phyloP scores from a whole-genome alignment of 179 eudicot genomes.

The Amaranthus tricolor region DNA sequence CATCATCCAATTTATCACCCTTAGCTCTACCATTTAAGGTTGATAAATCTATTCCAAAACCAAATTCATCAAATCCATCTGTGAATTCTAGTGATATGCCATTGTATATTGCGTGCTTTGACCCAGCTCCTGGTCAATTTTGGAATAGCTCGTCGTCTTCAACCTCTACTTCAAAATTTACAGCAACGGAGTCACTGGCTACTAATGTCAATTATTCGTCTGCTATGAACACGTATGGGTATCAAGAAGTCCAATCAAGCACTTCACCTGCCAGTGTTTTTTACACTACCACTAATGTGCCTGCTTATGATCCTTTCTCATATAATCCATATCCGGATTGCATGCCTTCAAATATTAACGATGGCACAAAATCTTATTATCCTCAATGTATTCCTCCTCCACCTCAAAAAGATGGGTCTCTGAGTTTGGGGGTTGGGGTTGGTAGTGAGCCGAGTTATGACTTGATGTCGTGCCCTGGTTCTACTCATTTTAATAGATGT shows the following conservation, averaged over 20 bases:
- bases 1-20: slow-evolving; percentile 76
- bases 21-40: slow-evolving; percentile 86
- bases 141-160: slow-evolving; percentile 53
- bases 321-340: slow-evolving; percentile 39
- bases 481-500: slow-evolving; percentile 20
- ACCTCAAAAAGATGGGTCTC: slow-evolving; percentile 34
- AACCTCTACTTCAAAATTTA: slow-evolving; percentile 35
- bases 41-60: slow-evolving; percentile 50
- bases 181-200: slow-evolving; percentile 39
- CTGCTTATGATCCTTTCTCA: slow-evolving; percentile 33
- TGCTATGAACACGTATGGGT: slow-evolving; percentile 29
- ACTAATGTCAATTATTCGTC: slow-evolving; percentile 27
- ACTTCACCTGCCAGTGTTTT: slow-evolving; percentile 33
- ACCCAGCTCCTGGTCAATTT: slow-evolving; percentile 33
- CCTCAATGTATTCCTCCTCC: slow-evolving; percentile 42
- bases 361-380: slow-evolving; percentile 41
- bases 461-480: slow-evolving; percentile 33
- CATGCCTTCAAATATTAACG: slow-evolving; percentile 27
- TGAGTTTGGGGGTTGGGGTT: slow-evolving; percentile 30
- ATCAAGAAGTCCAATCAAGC: slow-evolving; percentile 32
- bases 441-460: slow-evolving; percentile 37
- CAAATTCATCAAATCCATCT: slow-evolving; percentile 46
- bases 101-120: slow-evolving; percentile 33
- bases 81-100: slow-evolving; percentile 40
- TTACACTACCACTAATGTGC: slow-evolving; percentile 25